phyloP scores from a whole-genome alignment of 345 rosid species.

The Sapria himalayana region DNA sequence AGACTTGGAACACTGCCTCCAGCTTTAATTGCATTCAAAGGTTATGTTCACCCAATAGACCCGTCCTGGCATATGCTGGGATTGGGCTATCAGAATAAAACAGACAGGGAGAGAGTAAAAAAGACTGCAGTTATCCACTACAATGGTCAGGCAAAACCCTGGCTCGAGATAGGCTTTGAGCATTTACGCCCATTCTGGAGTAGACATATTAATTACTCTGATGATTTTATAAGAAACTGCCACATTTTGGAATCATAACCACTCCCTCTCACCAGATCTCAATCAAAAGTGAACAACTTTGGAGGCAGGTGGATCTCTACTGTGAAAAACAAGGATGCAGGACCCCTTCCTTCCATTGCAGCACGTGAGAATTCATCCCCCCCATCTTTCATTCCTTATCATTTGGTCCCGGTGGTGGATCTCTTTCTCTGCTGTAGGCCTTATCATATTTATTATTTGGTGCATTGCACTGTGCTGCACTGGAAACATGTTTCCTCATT shows the following conservation, averaged over 20 bases:
- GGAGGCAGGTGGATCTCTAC: no score
- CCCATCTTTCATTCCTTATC: no score
- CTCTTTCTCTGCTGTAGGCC: no score
- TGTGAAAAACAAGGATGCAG: no score
- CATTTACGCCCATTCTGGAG: slow-evolving; percentile 98
- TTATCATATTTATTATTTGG: no score
- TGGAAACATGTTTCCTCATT: no score
- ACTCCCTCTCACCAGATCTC: slow-evolving; percentile 7
- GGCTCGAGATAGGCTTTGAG: slow-evolving; percentile 91
- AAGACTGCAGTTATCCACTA: slow-evolving; percentile 88
- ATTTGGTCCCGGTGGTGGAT: no score
- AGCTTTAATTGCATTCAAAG: slow-evolving; percentile 87
- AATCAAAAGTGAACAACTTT: no score
- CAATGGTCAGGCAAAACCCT: slow-evolving; percentile 94
- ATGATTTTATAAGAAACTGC: slow-evolving; percentile 79
- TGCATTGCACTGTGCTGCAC: no score
- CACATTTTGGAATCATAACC: slow-evolving; percentile 73
- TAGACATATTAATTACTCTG: slow-evolving; percentile 71
- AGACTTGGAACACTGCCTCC: slow-evolving; percentile 96
- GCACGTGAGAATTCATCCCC: no score
- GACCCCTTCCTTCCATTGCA: no score
- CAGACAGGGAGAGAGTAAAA: slow-evolving; percentile 35
- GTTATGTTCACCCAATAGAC: slow-evolving; percentile 61
- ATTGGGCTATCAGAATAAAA: slow-evolving; percentile 76
- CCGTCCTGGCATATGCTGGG: slow-evolving; percentile 98